Evolutionary conservation across 2,329 filamentous ascomycete species (phyloP).

Genomic region (Diaporthe sp.): DNA sequence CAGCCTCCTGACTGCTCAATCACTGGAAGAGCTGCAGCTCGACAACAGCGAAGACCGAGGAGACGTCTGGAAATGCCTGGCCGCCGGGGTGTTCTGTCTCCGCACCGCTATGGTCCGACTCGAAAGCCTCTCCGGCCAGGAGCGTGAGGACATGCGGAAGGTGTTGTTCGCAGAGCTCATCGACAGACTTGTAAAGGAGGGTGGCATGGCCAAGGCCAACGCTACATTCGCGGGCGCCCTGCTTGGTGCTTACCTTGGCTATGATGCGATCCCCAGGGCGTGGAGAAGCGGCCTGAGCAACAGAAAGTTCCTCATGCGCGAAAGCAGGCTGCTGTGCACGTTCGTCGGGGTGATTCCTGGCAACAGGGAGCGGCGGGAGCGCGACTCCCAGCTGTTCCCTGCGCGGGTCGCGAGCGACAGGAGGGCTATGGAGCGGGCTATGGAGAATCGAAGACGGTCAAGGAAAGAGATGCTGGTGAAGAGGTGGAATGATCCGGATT

Average conservation of each 20-base stretch:
- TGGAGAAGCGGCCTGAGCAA: neutral
- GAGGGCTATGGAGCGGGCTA: neutral
- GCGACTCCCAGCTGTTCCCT: neutral
- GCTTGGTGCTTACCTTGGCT: slow-evolving; percentile 23
- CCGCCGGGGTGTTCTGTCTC: neutral
- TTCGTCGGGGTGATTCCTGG: neutral
- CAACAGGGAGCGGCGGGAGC: neutral
- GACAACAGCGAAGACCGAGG: neutral
- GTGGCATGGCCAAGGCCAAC: slow-evolving; percentile 18
- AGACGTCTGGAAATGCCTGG: neutral
- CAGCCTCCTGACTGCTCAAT: neutral
- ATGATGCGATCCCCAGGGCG: neutral
- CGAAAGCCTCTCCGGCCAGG: neutral
- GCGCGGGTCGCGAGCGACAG: neutral
- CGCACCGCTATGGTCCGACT: slow-evolving; percentile 5
- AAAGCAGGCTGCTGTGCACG: neutral
- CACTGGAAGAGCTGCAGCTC: slow-evolving; percentile 14
- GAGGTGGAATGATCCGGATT: neutral
- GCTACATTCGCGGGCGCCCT: slow-evolving; percentile 19
- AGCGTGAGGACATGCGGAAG: neutral
- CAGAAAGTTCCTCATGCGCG: neutral
- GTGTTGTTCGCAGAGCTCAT: neutral
- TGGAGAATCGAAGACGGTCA: neutral
- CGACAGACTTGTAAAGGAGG: neutral
- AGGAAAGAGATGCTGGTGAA: neutral